Base-by-base conservation (phyloP, 106 monocot species). In the Dendrobium officinale region DNA sequence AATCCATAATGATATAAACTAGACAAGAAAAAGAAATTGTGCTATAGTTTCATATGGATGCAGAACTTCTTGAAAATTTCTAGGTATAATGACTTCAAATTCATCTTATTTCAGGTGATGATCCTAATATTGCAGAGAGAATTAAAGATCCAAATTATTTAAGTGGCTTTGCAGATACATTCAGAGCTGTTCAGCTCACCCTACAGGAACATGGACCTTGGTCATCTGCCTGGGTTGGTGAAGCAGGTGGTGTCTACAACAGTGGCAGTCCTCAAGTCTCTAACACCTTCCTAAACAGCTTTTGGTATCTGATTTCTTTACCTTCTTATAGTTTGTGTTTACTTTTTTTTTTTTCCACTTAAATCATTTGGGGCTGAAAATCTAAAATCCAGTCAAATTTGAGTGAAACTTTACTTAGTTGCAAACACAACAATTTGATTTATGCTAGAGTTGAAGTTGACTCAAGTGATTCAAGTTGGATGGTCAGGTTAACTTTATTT, bases 181-280 rank as follows among this genome's bases (percentile, higher is more conserved):
- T 85, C 86, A 90, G 88, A 81, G 73, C 85, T 47, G 77, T 99
- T 70, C 77, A 93, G 58, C 84, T 87, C 9, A 87, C 90, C 4
- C 37, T 95, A 73, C 44, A 87, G 58, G 87, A 87, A 75, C 87
- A 91, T 81, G 99, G 95, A 77, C 90, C 93, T 45, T 99, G 99
- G 99, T 73, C 95, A 80, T 91, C 93, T 78, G 88, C 93, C 79
- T 99, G 99, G 99, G 88, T 99, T 66, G 85, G 99, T 81, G 99
- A 99, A 87, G 87, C 95, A 20, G 99, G 99, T 56, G 99, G 99
- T 80, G 91, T 88, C 47, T 91, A 87, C 86, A 95, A 95, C 79
- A 95, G 93, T 82, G 99, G 99, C 31, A 90, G 95, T 22, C 83
- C 45, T 79, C 77, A 19, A 9, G 91, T 95, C 37, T 99, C 99